A percentile compares a stretch with the other conserved stretches of the same genome.
Evolutionary conservation across 768 basidiomycete species (phyloP).

Genomic region (Termitomyces eurrhizus): DNA sequence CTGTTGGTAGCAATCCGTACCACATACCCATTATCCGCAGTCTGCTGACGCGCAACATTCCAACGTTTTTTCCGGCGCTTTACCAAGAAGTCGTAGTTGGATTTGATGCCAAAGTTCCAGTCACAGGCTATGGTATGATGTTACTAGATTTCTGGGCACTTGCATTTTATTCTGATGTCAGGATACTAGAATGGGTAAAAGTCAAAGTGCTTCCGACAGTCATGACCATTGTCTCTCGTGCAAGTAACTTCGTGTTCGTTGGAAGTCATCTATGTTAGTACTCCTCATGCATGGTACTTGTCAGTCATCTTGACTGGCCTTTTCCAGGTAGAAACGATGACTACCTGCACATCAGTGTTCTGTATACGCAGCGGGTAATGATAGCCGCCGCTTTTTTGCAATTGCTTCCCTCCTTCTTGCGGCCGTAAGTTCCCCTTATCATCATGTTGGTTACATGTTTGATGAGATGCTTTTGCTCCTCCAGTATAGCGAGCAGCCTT

Average conservation of each 20-base stretch:
- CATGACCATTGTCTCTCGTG: constrained; percentile 26
- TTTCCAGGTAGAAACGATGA: not conserved
- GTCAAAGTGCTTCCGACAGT: constrained; percentile 18
- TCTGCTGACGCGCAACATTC: not conserved
- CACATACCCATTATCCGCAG: not conserved
- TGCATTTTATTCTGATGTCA: not conserved
- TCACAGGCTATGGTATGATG: not conserved
- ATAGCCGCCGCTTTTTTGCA: constrained; percentile 23
- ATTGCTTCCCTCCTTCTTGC: constrained; percentile 28
- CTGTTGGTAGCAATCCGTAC: not conserved
- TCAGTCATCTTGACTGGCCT: constrained; percentile 18
- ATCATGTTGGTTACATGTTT: not conserved
- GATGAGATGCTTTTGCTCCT: not conserved
- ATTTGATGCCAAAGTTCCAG: not conserved
- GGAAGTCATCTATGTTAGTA: constrained; percentile 28
- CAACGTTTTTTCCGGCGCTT: not conserved
- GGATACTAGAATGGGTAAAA: constrained; percentile 20
- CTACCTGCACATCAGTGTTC: not conserved
- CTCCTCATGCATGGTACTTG: not conserved
- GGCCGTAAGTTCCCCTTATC: constrained; percentile 24
- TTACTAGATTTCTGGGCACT: too few relatives aligned
- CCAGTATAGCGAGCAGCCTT: constrained; percentile 7
- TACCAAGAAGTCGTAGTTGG: not conserved
- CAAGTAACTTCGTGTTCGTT: constrained; percentile 30
- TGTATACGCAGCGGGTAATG: constrained; percentile 27